Evolutionary conservation across 805 yeast species (phyloP).

Genomic region (Ogataea minuta): DNA sequence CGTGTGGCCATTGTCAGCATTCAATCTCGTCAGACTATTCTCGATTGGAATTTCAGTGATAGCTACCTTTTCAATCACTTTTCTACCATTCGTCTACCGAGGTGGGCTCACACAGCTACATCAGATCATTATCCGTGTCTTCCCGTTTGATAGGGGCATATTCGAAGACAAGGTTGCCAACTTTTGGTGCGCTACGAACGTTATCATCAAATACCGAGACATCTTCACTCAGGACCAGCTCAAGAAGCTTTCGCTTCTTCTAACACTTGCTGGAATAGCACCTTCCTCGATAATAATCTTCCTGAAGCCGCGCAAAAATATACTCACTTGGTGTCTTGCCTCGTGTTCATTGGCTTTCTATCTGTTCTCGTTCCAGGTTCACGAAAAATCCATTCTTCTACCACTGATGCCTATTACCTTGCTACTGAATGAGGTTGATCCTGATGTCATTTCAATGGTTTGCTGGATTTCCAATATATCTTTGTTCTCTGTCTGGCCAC

Average conservation of each 20-base stretch:
- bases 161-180: conserved; percentile 98
- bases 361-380: conserved; percentile 92
- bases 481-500: conserved; percentile 84
- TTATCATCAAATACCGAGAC: conserved; percentile 65
- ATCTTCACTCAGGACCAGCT: conserved; percentile 55
- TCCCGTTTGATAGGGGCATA: conserved; percentile 90
- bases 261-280: conserved; percentile 51
- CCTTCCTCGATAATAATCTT: conserved; percentile 57
- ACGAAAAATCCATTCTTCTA: conserved; percentile 85
- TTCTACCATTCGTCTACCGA: conserved; percentile 58
- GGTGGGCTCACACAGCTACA: conserved; percentile 47
- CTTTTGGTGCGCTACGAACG: conserved; percentile 94
- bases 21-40: conserved; percentile 57
- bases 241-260: conserved; percentile 52
- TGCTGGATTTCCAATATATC: conserved; percentile 88
- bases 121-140: conserved; percentile 67
- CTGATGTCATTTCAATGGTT: conserved; percentile 65
- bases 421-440: conserved; percentile 53
- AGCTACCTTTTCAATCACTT: conserved; percentile 46
- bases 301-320: conserved; percentile 46
- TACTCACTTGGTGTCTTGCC: conserved; percentile 71
- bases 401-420: conserved; percentile 85
- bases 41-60: conserved; percentile 65
- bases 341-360: conserved; percentile 85
- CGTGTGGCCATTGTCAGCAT: conserved; percentile 28